phyloP scores from a whole-genome alignment of 2,329 filamentous ascomycete species.

The Pezicula radicicola region DNA sequence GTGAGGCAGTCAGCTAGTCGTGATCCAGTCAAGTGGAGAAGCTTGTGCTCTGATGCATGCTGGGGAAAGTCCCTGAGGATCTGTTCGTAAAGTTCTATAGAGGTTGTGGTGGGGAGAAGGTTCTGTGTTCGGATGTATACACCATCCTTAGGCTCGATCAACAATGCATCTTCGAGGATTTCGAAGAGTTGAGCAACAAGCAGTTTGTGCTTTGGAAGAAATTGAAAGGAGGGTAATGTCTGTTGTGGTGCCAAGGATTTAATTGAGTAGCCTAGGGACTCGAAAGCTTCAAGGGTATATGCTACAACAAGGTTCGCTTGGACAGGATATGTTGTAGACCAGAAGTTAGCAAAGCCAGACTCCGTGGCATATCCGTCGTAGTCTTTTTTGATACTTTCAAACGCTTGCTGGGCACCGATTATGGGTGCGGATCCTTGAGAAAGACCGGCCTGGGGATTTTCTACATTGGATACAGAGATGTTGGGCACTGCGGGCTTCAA shows the following conservation, averaged over 20 bases:
- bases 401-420: no score
- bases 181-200: constrained; percentile 24
- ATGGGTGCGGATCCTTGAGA: no score
- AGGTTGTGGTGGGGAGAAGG: constrained; percentile 3
- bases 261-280: constrained; percentile 25
- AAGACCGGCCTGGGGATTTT: no score
- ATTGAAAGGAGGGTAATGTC: constrained; percentile 14
- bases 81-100: constrained; percentile 19
- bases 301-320: constrained; percentile 28
- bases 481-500: no score
- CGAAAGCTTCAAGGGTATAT: constrained; percentile 31
- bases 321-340: constrained; percentile 20
- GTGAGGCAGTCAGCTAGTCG: constrained; percentile 17
- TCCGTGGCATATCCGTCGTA: no score
- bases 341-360: constrained; percentile 16
- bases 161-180: constrained; percentile 23
- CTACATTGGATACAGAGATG: no score
- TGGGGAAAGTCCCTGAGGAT: constrained; percentile 28
- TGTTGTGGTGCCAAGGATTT: constrained; percentile 14
- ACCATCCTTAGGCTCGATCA: constrained; percentile 7
- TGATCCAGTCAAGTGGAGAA: constrained; percentile 15
- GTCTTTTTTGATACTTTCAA: no score
- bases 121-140: constrained; percentile 10
- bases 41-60: constrained; percentile 21
- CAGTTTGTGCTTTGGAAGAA: constrained; percentile 23